Conservation (phyloP, 306 rosid genomes). For the Delonix regia region DNA sequence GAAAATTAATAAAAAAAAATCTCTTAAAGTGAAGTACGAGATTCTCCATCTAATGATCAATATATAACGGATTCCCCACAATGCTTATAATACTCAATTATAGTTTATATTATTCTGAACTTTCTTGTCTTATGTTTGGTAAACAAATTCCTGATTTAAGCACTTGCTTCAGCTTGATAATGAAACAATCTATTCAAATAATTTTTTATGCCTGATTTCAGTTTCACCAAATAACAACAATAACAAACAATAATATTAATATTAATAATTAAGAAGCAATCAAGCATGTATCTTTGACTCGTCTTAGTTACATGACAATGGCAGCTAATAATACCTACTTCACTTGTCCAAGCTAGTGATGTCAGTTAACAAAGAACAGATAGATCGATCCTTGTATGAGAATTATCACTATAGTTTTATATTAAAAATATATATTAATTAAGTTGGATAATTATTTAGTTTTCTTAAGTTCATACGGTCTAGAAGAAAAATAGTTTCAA, state of each 20-base stretch:
- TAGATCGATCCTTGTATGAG: neutral
- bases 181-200: neutral
- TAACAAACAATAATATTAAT: neutral
- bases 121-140: neutral
- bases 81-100: too few relatives aligned
- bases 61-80: too few relatives aligned
- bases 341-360: neutral
- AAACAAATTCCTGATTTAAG: neutral
- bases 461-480: neutral
- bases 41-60: neutral
- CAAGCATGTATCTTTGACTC: constrained; percentile 10
- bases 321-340: neutral
- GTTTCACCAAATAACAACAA: neutral
- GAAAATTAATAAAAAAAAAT: too few relatives aligned
- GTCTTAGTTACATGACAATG: neutral
- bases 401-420: neutral
- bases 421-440: neutral
- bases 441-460: neutral
- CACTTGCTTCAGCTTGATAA: neutral
- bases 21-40: too few relatives aligned
- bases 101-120: too few relatives aligned
- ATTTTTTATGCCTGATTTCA: neutral
- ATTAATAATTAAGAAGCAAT: neutral
- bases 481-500: constrained; percentile 26
- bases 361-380: neutral